A percentile compares a stretch with the other conserved stretches of the same genome.
Conservation (phyloP, 192 early-diverging fungal genomes). For the Dissophora ornata region DNA sequence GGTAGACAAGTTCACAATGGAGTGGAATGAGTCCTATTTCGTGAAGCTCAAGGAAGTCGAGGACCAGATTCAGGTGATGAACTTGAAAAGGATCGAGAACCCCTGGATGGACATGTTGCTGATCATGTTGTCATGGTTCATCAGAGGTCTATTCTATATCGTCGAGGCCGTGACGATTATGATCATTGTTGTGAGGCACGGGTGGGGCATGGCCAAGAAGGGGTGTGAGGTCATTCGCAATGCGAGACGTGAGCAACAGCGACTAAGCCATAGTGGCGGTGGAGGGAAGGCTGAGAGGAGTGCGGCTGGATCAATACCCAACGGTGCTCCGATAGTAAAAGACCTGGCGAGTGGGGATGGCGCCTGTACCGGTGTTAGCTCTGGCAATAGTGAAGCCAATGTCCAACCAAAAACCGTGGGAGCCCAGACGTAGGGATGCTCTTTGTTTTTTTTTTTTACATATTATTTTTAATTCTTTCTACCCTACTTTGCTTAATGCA, state of each 20-base stretch:
- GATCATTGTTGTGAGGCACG: conserved; percentile 42
- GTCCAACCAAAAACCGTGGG: too few relatives aligned
- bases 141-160: conserved; percentile 46
- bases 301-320: neutral
- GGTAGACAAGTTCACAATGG: conserved; percentile 48
- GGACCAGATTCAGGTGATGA: conserved; percentile 52
- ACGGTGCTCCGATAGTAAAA: neutral
- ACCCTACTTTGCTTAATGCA: too few relatives aligned
- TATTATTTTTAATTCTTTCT: too few relatives aligned
- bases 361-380: neutral
- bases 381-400: too few relatives aligned
- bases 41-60: conserved; percentile 48
- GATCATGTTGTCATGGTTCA: conserved; percentile 53
- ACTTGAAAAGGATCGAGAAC: conserved; percentile 51
- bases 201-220: conserved; percentile 42
- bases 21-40: conserved; percentile 54
- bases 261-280: neutral
- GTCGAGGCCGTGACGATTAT: conserved; percentile 52
- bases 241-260: conserved; percentile 10
- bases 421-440: too few relatives aligned
- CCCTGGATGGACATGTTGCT: conserved; percentile 54
- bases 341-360: neutral
- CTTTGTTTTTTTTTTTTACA: too few relatives aligned
- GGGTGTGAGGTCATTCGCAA: conserved; percentile 30
- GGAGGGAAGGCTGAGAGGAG: neutral